Evolutionary conservation across 2,329 filamentous ascomycete species (phyloP).

Genomic region (Zymoseptoria brevis): DNA sequence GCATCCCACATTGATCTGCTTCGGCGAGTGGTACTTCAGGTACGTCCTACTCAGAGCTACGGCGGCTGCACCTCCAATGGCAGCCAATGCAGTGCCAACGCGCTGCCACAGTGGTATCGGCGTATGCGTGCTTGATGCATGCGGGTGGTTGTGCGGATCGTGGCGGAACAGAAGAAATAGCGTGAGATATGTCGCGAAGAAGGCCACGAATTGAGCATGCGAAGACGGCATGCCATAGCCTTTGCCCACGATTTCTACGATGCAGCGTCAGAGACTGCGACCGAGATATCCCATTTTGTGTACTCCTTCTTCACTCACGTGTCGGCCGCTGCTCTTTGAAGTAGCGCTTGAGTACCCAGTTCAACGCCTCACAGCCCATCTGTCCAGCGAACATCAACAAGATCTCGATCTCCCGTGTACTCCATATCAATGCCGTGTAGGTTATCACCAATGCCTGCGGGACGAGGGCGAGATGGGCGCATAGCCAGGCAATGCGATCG

Average conservation of each 20-base stretch:
- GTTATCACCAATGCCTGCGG: constrained; percentile 85
- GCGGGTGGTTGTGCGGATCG: constrained; percentile 41
- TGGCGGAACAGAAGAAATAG: constrained; percentile 82
- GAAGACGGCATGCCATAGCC: constrained; percentile 97
- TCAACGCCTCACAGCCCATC: constrained; percentile 81
- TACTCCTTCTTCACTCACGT: constrained; percentile 44
- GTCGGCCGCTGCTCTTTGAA: constrained; percentile 87
- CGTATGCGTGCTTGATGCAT: constrained; percentile 38
- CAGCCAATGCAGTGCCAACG: constrained; percentile 40
- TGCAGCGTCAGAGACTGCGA: not conserved
- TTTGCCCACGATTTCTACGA: constrained; percentile 64
- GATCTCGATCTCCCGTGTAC: constrained; percentile 83
- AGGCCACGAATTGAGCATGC: constrained; percentile 89
- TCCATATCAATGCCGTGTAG: constrained; percentile 85
- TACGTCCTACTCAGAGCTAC: constrained; percentile 81
- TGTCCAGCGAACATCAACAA: constrained; percentile 86
- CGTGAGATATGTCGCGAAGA: constrained; percentile 76
- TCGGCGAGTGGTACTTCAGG: constrained; percentile 81
- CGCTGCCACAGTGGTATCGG: constrained; percentile 58
- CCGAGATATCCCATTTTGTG: not conserved
- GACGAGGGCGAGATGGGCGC: constrained; percentile 87
- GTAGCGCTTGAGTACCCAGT: constrained; percentile 79
- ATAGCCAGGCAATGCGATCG: constrained; percentile 76
- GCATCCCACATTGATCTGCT: constrained; percentile 77
- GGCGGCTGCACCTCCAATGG: constrained; percentile 35